Conservation (phyloP, 2,329 filamentous ascomycete species). For the Stagonosporopsis tanaceti region DNA sequence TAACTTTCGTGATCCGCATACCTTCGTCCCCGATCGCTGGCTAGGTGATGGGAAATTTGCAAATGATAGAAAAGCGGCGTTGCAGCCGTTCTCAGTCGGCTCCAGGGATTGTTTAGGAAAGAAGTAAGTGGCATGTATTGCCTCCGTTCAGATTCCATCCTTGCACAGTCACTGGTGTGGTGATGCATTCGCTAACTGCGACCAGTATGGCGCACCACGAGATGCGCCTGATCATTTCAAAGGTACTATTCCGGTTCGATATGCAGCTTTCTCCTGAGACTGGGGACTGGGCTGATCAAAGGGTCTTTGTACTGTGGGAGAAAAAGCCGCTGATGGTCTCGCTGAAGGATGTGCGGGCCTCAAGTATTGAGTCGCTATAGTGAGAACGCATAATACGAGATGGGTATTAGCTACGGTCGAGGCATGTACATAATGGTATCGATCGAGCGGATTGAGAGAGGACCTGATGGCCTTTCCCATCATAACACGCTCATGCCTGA, state of each 20-base stretch:
- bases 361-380: too few species aligned
- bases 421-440: too few species aligned
- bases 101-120: slow-evolving; percentile 39
- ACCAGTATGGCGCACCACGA: slow-evolving; percentile 51
- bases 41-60: slow-evolving; percentile 44
- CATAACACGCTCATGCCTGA: too few species aligned
- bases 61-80: slow-evolving; percentile 40
- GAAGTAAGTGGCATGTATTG: slow-evolving; percentile 17
- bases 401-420: too few species aligned
- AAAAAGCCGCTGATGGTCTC: slow-evolving; percentile 1
- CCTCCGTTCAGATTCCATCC: too few species aligned
- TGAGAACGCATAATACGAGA: too few species aligned
- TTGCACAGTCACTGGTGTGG: not conserved
- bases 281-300: slow-evolving; percentile 40
- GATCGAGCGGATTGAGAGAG: too few species aligned
- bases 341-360: not conserved
- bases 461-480: too few species aligned
- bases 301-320: slow-evolving; percentile 25
- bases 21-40: slow-evolving; percentile 48
- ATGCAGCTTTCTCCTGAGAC: slow-evolving; percentile 42
- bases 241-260: slow-evolving; percentile 51
- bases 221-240: slow-evolving; percentile 53
- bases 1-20: slow-evolving; percentile 38
- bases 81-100: slow-evolving; percentile 41
- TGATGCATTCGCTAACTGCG: not conserved